phyloP scores from a whole-genome alignment of 768 basidiomycete genomes.

The Hypsizygus marmoreus region DNA sequence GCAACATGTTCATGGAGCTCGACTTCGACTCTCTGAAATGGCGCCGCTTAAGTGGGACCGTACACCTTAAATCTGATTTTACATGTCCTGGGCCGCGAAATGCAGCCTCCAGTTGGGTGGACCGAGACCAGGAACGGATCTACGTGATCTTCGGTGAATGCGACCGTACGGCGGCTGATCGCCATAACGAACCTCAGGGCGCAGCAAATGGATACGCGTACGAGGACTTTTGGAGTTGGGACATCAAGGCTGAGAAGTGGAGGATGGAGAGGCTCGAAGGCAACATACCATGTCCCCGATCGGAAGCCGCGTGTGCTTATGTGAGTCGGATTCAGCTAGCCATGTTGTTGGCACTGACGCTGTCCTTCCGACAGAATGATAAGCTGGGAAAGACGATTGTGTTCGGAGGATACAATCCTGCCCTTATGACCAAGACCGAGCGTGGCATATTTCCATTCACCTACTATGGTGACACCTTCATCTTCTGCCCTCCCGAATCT shows the following conservation, averaged over 20 bases:
- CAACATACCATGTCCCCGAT: slow-evolving; percentile 34
- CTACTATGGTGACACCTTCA: slow-evolving; percentile 42
- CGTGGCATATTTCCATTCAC: slow-evolving; percentile 26
- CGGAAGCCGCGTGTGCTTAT: slow-evolving; percentile 34
- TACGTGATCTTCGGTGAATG: slow-evolving; percentile 35
- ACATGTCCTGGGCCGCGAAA: slow-evolving; percentile 33
- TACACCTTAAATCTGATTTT: slow-evolving; percentile 13
- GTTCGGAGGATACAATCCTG: slow-evolving; percentile 40
- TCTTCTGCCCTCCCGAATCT: slow-evolving; percentile 18
- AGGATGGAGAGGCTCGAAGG: slow-evolving; percentile 32
- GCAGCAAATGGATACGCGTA: slow-evolving; percentile 22
- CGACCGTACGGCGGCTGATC: slow-evolving; percentile 30
- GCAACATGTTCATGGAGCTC: slow-evolving; percentile 37
- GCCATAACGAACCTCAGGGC: slow-evolving; percentile 23
- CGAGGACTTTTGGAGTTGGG: slow-evolving; percentile 41
- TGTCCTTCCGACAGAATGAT: slow-evolving; percentile 24
- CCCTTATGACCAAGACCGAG: slow-evolving; percentile 19
- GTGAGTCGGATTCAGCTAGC: slow-evolving; percentile 26
- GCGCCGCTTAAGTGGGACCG: slow-evolving; percentile 26
- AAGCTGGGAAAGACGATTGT: slow-evolving; percentile 34
- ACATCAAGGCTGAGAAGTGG: slow-evolving; percentile 32
- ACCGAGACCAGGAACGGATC: slow-evolving; percentile 23
- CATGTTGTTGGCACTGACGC: not conserved
- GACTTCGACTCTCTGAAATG: slow-evolving; percentile 34
- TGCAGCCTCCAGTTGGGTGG: slow-evolving; percentile 34